Percentiles rank a stretch among this genome's conserved stretches.
These are phyloP conservation scores for Bruguiera parviflora DNA, from an alignment of 345 rosid species.

Conservation along the genomic window DNA sequence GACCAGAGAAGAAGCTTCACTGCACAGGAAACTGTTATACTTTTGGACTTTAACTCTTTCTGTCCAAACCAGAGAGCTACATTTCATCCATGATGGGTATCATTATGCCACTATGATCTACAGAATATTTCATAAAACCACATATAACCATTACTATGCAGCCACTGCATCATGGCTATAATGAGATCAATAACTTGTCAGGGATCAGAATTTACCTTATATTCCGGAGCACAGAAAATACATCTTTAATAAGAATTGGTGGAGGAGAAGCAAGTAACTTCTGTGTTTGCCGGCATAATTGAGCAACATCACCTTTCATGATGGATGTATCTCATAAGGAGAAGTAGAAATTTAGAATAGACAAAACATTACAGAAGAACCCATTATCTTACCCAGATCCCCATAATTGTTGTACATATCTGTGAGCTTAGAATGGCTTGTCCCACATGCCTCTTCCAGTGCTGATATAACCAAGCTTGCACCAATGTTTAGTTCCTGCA, in stretches of 20 bases:
- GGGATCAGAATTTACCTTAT: slow-evolving; percentile 50
- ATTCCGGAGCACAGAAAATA: slow-evolving; percentile 56
- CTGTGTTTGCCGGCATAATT: slow-evolving; percentile 78
- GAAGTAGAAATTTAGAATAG: neutral
- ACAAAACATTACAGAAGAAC: slow-evolving; percentile 6
- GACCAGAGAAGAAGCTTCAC: no score
- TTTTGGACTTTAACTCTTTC: neutral
- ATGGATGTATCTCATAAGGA: slow-evolving; percentile 10
- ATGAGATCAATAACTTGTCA: neutral
- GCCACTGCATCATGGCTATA: slow-evolving; percentile 5
- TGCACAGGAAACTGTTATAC: neutral
- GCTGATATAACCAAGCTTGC: slow-evolving; percentile 76
- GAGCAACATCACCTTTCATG: slow-evolving; percentile 83
- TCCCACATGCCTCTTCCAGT: slow-evolving; percentile 86
- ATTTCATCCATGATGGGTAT: neutral
- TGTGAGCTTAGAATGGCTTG: slow-evolving; percentile 55
- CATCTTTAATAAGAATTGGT: slow-evolving; percentile 64
- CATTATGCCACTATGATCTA: neutral
- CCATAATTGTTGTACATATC: slow-evolving; percentile 76
- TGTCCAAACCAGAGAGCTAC: neutral
- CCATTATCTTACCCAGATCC: slow-evolving; percentile 67
- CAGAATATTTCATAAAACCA: neutral
- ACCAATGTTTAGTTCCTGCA: slow-evolving; percentile 82
- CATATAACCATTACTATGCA: neutral
- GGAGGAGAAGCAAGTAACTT: slow-evolving; percentile 70